phyloP scores from a whole-genome alignment of 768 basidiomycete species.

The Pisolithus microcarpus region DNA sequence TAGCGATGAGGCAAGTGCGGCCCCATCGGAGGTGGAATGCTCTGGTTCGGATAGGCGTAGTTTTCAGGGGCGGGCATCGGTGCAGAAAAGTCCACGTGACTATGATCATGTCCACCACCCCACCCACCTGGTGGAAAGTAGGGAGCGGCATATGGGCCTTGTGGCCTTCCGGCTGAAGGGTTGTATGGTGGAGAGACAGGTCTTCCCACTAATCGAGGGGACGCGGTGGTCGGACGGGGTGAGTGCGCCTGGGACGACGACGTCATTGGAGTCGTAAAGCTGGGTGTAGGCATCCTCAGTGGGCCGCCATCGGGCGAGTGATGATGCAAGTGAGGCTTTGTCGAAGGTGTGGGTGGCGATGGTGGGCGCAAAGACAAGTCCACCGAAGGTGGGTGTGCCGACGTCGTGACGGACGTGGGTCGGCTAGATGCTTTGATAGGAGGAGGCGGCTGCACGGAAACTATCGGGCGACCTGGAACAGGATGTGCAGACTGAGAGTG shows the following conservation, averaged over 20 bases:
- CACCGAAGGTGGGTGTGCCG: slow-evolving; percentile 5
- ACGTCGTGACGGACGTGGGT: neutral
- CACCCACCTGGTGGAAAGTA: neutral
- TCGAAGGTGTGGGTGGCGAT: neutral
- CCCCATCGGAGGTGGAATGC: neutral
- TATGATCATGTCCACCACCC: neutral
- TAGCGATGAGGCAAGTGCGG: neutral
- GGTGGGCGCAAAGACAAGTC: slow-evolving; percentile 11
- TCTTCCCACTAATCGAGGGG: neutral
- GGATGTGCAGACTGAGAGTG: neutral
- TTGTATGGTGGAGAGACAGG: neutral
- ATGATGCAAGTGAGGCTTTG: neutral
- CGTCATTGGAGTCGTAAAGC: neutral
- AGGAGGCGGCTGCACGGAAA: neutral
- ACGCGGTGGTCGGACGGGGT: too few relatives aligned
- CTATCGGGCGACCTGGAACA: neutral
- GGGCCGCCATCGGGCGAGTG: neutral
- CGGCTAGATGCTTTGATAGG: neutral
- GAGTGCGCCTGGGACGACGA: neutral
- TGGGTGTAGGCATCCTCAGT: neutral
- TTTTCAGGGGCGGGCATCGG: neutral
- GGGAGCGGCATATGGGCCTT: neutral
- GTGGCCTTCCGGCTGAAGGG: neutral
- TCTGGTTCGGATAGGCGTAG: slow-evolving; percentile 1
- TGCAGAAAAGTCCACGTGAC: neutral